phyloP scores from a whole-genome alignment of 768 basidiomycete species.

The Melanogaster broomeanus region DNA sequence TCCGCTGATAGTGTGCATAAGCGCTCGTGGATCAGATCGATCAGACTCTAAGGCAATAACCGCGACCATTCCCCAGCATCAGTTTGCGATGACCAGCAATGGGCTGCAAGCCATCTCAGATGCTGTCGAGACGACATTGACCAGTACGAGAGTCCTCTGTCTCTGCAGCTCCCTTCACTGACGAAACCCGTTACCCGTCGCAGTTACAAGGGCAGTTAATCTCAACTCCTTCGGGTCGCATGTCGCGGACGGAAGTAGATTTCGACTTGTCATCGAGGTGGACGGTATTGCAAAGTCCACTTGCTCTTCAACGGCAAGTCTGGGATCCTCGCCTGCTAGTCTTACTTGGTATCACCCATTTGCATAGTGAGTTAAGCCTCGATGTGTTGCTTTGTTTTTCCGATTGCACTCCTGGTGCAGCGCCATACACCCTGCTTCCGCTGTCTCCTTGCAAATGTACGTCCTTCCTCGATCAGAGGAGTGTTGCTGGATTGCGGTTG shows the following conservation, averaged over 20 bases:
- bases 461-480: not conserved
- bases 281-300: not conserved
- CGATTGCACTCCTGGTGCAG: not conserved
- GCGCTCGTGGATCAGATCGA: too few relatives aligned
- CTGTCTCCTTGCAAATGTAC: not conserved
- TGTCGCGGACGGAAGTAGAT: not conserved
- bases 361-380: not conserved
- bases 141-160: not conserved
- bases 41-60: too few relatives aligned
- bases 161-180: not conserved
- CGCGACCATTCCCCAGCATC: too few relatives aligned
- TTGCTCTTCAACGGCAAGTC: not conserved
- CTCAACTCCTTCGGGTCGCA: not conserved
- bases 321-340: not conserved
- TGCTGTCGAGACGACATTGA: not conserved
- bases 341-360: not conserved
- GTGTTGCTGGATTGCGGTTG: not conserved
- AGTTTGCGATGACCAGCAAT: too few relatives aligned
- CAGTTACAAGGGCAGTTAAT: not conserved
- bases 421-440: not conserved
- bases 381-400: not conserved
- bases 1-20: too few relatives aligned
- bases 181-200: not conserved
- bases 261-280: not conserved
- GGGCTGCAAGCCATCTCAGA: not conserved